These are phyloP conservation scores for Saccharomyces pastorianus DNA, from an alignment of 1,139 yeast genomes.

Conservation along the genomic window DNA sequence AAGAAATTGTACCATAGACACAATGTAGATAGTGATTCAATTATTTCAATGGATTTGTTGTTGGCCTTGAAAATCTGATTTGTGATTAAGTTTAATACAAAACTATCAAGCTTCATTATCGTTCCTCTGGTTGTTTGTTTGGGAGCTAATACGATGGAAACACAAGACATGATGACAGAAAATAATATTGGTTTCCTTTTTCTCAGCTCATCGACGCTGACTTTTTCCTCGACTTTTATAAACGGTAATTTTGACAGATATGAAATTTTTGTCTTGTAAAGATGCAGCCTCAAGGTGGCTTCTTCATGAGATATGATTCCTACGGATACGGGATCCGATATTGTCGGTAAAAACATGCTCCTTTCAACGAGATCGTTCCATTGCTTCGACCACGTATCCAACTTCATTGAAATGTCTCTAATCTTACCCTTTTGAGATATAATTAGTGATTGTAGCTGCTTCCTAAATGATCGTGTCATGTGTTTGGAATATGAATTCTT, in stretches of 20 bases:
- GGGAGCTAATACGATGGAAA: conserved; percentile 40
- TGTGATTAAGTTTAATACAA: conserved; percentile 50
- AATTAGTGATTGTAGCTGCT: conserved; percentile 20
- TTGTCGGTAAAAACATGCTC: conserved; percentile 15
- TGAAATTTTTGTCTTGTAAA: conserved; percentile 39
- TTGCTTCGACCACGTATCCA: conserved; percentile 18
- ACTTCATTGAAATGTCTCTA: conserved; percentile 14
- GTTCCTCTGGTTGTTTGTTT: conserved; percentile 31
- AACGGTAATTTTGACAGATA: conserved; percentile 41
- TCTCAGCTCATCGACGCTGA: conserved; percentile 44
- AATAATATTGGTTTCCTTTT: conserved; percentile 51
- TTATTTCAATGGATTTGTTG: conserved; percentile 59
- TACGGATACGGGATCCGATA: conserved; percentile 39
- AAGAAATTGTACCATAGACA: conserved; percentile 80
- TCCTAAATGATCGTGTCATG: conserved; percentile 19
- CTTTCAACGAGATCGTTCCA: conserved; percentile 24
- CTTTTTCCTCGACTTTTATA: conserved; percentile 41
- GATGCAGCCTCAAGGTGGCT: conserved; percentile 40
- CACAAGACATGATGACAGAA: conserved; percentile 55
- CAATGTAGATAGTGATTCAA: conserved; percentile 53
- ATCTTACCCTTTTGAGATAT: conserved; percentile 23
- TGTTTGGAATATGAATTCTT: conserved; percentile 12
- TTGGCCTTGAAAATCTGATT: conserved; percentile 64
- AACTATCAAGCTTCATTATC: conserved; percentile 45
- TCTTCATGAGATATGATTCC: conserved; percentile 44